phyloP scores from a whole-genome alignment of 2,329 filamentous ascomycete genomes.

The Aspergillus sp. region DNA sequence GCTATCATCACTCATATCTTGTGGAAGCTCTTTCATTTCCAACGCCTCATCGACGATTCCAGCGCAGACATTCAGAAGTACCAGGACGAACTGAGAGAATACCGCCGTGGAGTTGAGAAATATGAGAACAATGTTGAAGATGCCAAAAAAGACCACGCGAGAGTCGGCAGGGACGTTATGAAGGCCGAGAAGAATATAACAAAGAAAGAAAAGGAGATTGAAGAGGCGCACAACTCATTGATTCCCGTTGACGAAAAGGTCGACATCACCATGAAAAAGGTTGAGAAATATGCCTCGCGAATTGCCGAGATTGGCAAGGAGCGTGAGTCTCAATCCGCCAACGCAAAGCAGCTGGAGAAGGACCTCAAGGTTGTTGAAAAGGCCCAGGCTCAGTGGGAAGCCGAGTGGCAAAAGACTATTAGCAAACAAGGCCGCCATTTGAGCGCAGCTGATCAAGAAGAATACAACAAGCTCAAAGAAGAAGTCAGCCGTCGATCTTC shows the following conservation, averaged over 20 bases:
- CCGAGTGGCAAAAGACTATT: conserved; percentile 77
- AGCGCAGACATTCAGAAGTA: conserved; percentile 86
- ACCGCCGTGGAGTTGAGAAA: conserved; percentile 78
- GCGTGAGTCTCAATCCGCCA: conserved; percentile 63
- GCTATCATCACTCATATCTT: conserved; percentile 90
- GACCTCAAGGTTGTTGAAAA: conserved; percentile 82
- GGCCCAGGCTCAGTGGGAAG: conserved; percentile 81
- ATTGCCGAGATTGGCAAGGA: conserved; percentile 71
- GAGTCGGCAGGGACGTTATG: conserved; percentile 68
- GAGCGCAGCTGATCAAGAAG: conserved; percentile 78
- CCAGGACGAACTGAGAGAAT: conserved; percentile 91
- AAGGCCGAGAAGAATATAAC: conserved; percentile 85
- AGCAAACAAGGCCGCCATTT: conserved; percentile 83
- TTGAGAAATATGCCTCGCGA: conserved; percentile 63
- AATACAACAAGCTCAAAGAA: conserved; percentile 79
- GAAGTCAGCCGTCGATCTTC: conserved; percentile 82
- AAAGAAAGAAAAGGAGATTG: conserved; percentile 77
- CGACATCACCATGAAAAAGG: conserved; percentile 66
- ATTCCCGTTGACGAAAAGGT: conserved; percentile 93
- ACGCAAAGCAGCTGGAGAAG: conserved; percentile 70
- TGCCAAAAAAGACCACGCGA: conserved; percentile 76
- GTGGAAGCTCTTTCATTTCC: conserved; percentile 96
- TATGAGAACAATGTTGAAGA: conserved; percentile 76
- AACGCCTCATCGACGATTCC: conserved; percentile 87
- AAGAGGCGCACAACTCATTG: conserved; percentile 78